These are phyloP conservation scores for Microcyclospora pomicola DNA, from an alignment of 2,329 filamentous ascomycete species.

Conservation along the genomic window DNA sequence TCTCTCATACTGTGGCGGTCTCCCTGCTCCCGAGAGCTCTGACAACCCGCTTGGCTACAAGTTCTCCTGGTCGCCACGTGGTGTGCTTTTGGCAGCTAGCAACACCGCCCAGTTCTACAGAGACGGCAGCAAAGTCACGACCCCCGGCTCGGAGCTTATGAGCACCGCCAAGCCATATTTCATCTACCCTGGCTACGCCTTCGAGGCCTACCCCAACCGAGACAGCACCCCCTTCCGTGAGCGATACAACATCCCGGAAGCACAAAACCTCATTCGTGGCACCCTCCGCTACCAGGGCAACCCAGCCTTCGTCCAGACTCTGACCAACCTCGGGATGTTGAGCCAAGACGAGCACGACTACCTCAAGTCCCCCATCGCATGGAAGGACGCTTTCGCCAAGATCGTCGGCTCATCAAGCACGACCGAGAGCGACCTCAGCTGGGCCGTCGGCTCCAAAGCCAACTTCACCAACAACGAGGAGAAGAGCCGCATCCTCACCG, in stretches of 20 bases:
- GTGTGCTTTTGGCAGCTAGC: slow-evolving; percentile 72
- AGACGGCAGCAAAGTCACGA: slow-evolving; percentile 55
- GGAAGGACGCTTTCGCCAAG: slow-evolving; percentile 74
- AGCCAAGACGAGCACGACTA: slow-evolving; percentile 51
- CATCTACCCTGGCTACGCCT: slow-evolving; percentile 78
- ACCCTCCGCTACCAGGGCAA: slow-evolving; percentile 82
- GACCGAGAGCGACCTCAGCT: slow-evolving; percentile 48
- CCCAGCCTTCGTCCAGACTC: slow-evolving; percentile 74
- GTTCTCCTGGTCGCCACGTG: slow-evolving; percentile 63
- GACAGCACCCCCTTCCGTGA: slow-evolving; percentile 80
- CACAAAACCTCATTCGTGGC: slow-evolving; percentile 70
- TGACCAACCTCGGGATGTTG: slow-evolving; percentile 85
- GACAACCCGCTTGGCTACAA: slow-evolving; percentile 91
- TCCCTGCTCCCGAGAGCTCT: slow-evolving; percentile 54
- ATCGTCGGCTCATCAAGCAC: slow-evolving; percentile 57
- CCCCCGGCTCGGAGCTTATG: slow-evolving; percentile 48
- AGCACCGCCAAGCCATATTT: slow-evolving; percentile 73
- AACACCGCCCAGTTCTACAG: slow-evolving; percentile 77
- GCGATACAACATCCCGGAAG: slow-evolving; percentile 84
- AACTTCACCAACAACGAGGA: slow-evolving; percentile 56
- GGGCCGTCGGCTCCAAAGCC: slow-evolving; percentile 61
- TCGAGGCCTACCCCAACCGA: slow-evolving; percentile 87
- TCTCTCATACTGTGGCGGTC: slow-evolving; percentile 71
- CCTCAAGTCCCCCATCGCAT: slow-evolving; percentile 46
- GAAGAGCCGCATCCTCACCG: slow-evolving; percentile 54